Conservation (phyloP, 495 filamentous ascomycete genomes). For the Trichoderma reesei region DNA sequence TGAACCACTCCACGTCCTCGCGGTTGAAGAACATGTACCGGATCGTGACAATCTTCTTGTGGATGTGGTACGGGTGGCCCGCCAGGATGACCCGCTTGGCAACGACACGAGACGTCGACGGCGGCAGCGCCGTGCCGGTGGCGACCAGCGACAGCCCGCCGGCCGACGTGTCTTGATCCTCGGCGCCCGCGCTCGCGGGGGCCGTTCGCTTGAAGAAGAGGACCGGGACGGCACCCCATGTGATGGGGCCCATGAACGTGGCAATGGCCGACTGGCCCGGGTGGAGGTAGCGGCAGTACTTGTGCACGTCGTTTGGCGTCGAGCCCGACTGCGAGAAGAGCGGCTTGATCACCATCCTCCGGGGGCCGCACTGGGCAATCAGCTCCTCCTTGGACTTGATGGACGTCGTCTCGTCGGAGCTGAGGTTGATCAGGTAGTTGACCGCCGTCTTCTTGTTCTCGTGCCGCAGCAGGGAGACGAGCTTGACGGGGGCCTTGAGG, state of each 20-base stretch:
- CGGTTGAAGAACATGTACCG: conserved; percentile 99
- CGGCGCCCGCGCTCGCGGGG: conserved; percentile 17
- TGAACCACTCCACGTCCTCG: conserved; percentile 94
- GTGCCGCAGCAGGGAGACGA: conserved; percentile 83
- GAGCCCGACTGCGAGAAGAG: conserved; percentile 76
- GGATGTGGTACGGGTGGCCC: conserved; percentile 95
- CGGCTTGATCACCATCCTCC: conserved; percentile 78
- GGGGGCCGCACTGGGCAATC: conserved; percentile 78
- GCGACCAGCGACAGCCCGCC: conserved; percentile 58
- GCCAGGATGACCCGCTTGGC: conserved; percentile 92
- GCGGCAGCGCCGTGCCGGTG: conserved; percentile 74
- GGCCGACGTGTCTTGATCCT: conserved; percentile 20
- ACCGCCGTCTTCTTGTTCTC: conserved; percentile 87
- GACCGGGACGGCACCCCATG: conserved; percentile 82
- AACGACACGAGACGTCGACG: conserved; percentile 69
- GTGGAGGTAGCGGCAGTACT: conserved; percentile 88
- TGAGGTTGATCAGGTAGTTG: conserved; percentile 77
- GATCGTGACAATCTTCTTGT: conserved; percentile 91
- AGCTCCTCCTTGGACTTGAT: conserved; percentile 85
- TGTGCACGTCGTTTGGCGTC: conserved; percentile 91
- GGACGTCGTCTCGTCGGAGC: conserved; percentile 56
- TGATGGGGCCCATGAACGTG: conserved; percentile 79
- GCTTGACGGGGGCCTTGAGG: conserved; percentile 49
- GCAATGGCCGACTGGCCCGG: conserved; percentile 87
- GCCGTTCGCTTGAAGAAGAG: conserved; percentile 66